Base-by-base conservation (phyloP, 2,329 filamentous ascomycete genomes). In the Nannizzia gypsea region DNA sequence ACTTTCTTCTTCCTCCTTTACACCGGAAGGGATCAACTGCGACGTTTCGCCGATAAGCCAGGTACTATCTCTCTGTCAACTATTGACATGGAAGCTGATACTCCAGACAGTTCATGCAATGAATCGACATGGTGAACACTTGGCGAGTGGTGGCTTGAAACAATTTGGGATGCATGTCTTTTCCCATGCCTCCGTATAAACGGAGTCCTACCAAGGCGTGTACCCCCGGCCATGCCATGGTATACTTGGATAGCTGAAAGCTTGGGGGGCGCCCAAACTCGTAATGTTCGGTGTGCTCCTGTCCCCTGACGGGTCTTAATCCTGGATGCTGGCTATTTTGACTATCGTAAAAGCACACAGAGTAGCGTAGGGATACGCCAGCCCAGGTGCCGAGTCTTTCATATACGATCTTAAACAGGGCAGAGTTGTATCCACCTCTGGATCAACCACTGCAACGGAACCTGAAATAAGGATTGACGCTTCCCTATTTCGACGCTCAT, bases 401-500 rank as follows among this genome's bases (percentile, higher is more conserved):
- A 15, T 52, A 17, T 54, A 54, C 13, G 48, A 54, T 54, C 28
- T 26, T 54, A 26, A 6, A 20, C 44, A 48, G 20, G 44, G 48
- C 13, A 54, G 48, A 17, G 28, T 26, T n/a, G 48, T 54, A 54
- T 54, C 48, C 48, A 48, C 44, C 44, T 28, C 15, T 54, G 13
- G 28, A 54, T 54, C 48, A 54, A 54, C 48, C 48, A 34, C 26
- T 54, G 28, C 28, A 20, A 34, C 48, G 48, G 48, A 54, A 54
- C 48, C 26, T n/a, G 28, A 26, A 20, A 54, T 54, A 17, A 15
- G 20, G 17, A 17, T 34, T 48, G 22, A 48, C 3, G 44, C 20
- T 24, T 48, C 8, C 44, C n/a, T 42, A 42, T 42, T n/a, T 42
- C 13, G 6, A 42, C 20, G 13, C 20, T 13, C 11, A 28, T 24